Conservation (phyloP, 2,329 filamentous ascomycete genomes). For the Aspergillus sp. region DNA sequence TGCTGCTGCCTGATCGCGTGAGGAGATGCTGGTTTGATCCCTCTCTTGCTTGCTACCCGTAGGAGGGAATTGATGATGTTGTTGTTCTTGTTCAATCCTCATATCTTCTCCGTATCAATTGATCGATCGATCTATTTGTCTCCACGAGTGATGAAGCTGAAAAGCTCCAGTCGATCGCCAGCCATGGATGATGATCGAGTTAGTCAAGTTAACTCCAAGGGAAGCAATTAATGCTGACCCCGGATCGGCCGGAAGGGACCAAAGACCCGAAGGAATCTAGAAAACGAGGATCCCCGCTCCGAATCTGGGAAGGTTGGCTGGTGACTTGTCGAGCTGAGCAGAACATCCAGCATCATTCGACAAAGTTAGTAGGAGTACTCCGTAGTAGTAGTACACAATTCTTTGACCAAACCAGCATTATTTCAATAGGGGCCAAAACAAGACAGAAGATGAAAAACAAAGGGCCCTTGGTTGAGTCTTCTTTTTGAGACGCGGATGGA, state of each 20-base stretch:
- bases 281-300: not conserved
- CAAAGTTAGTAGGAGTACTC: no score
- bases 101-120: not conserved
- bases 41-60: no score
- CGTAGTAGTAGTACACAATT: no score
- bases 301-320: not conserved
- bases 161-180: no score
- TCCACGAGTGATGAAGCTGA: no score
- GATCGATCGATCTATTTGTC: not conserved
- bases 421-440: not conserved
- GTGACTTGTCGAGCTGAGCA: not conserved
- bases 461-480: not conserved
- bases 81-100: no score
- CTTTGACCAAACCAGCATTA: no score
- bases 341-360: not conserved
- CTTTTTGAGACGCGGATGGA: not conserved
- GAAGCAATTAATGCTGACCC: slow-evolving; percentile 1
- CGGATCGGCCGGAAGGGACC: slow-evolving; percentile 12
- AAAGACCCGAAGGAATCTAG: not conserved
- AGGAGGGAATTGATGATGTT: no score
- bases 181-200: not conserved
- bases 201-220: not conserved
- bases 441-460: not conserved
- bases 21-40: not conserved
- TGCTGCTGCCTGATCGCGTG: slow-evolving; percentile 4